A percentile compares a stretch with the other conserved stretches of the same genome.
These are phyloP conservation scores for Neoscytalidium dimidiatum DNA, from an alignment of 2,329 filamentous ascomycete species.

Conservation along the genomic window DNA sequence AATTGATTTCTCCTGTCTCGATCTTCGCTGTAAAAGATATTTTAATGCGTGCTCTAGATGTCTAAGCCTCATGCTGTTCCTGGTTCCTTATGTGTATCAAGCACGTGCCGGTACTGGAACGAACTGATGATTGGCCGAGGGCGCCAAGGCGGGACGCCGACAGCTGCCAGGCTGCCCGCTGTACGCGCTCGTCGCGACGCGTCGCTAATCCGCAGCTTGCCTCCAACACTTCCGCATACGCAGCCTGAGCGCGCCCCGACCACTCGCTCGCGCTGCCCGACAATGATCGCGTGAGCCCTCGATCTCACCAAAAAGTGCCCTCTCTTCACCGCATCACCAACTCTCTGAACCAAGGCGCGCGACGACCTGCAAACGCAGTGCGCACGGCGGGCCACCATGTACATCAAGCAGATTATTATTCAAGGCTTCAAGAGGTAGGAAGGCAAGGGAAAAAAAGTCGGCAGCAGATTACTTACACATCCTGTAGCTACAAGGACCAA, in stretches of 20 bases:
- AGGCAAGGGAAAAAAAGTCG: conserved; percentile 22
- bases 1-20: background rate
- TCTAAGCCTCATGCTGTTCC: background rate
- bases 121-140: background rate
- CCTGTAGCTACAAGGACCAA: conserved; percentile 92
- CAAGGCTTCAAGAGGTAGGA: conserved; percentile 99
- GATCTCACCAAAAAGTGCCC: background rate
- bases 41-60: background rate
- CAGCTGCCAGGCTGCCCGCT: background rate
- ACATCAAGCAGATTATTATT: conserved; percentile 99
- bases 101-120: background rate
- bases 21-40: too few relatives aligned
- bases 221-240: background rate
- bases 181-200: conserved; percentile 14
- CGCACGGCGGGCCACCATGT: conserved; percentile 61
- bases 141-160: background rate
- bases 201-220: conserved; percentile 17
- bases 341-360: background rate
- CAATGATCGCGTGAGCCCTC: conserved; percentile 13
- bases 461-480: conserved; percentile 19
- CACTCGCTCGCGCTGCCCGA: background rate
- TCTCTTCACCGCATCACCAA: background rate
- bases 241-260: background rate
- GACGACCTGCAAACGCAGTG: background rate
- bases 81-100: background rate